Evolutionary conservation across 2,329 filamentous ascomycete genomes (phyloP).

Genomic region (Sclerotinia spermophila): DNA sequence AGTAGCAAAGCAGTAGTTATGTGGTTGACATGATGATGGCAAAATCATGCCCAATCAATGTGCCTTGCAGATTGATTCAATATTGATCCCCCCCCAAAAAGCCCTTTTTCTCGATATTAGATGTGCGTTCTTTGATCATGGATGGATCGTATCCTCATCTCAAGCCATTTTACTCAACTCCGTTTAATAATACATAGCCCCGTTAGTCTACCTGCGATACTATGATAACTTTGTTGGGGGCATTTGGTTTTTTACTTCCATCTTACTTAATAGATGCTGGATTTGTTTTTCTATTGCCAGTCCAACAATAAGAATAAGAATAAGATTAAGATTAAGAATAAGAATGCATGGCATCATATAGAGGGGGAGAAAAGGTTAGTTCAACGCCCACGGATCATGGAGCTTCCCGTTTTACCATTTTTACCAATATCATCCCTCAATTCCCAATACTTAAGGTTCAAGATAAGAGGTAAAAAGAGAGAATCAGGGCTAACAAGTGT

Average conservation of each 20-base stretch:
- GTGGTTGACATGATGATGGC: slow-evolving; percentile 1
- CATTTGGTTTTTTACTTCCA: background rate
- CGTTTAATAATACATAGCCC: too few relatives aligned
- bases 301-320: background rate
- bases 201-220: background rate
- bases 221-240: background rate
- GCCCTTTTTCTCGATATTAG: background rate
- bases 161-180: background rate
- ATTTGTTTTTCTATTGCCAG: background rate
- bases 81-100: background rate
- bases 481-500: background rate
- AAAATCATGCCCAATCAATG: background rate
- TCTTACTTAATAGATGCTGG: background rate
- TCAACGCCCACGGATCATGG: background rate
- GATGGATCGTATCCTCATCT: background rate
- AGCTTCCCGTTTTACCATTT: too few relatives aligned
- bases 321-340: background rate
- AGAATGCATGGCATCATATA: background rate
- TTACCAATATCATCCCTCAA: background rate
- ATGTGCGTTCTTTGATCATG: background rate
- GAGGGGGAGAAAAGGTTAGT: background rate
- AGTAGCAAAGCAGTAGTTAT: background rate
- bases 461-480: background rate
- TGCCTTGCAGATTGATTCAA: slow-evolving; percentile 4
- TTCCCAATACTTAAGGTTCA: background rate